phyloP scores from a whole-genome alignment of 768 basidiomycete species.

The Rhodotorula graminis region DNA sequence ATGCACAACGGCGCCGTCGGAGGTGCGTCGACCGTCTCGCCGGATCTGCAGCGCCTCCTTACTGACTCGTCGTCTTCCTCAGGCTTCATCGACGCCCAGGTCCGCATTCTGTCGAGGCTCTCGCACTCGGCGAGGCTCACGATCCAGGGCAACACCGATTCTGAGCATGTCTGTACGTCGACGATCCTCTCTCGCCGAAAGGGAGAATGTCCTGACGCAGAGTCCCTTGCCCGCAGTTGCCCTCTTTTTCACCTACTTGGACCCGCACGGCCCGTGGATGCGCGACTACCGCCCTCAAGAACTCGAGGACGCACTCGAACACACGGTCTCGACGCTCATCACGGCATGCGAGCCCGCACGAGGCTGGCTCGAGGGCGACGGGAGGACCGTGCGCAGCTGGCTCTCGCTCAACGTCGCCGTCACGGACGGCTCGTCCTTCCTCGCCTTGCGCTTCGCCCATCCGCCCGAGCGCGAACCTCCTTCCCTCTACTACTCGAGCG shows the following conservation, averaged over 20 bases:
- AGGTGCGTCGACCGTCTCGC: neutral
- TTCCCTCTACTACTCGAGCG: conserved; percentile 6
- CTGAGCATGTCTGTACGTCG: neutral
- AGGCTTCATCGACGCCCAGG: neutral
- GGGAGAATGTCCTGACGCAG: neutral
- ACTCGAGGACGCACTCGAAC: neutral
- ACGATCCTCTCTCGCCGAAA: neutral
- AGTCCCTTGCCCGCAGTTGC: conserved; percentile 3
- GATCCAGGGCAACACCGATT: conserved; percentile 7
- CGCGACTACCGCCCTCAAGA: neutral
- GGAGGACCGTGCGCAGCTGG: neutral
- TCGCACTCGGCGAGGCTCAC: neutral
- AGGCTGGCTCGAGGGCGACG: neutral
- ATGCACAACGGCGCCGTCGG: conserved; percentile 10
- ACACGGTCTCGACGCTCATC: neutral
- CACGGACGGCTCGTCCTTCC: neutral
- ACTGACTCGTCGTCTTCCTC: neutral
- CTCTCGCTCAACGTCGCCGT: conserved; percentile 13
- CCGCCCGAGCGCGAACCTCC: conserved; percentile 4
- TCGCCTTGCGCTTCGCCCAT: conserved; percentile 5
- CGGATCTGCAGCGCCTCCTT: too few species aligned
- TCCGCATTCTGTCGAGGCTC: neutral
- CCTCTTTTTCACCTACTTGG: conserved; percentile 2
- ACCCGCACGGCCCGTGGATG: neutral
- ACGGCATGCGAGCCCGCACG: neutral